Evolutionary conservation across 192 early-diverging fungal species (phyloP), one percentile per base, ranked within the genome.

Genomic region (Dimargaris cristalligena): DNA sequence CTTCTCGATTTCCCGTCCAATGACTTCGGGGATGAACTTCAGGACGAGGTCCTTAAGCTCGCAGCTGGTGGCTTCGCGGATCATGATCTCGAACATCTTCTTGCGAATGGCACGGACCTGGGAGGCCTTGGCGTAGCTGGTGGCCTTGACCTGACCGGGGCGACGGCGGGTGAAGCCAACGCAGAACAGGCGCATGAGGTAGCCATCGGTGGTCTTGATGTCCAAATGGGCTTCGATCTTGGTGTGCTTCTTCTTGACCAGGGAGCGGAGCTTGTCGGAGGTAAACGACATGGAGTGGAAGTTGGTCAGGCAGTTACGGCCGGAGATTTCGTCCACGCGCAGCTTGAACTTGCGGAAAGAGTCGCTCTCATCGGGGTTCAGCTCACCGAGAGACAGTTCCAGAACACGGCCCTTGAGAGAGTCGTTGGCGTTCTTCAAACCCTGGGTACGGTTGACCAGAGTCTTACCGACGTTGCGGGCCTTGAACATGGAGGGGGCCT

Each of bases 271-370:
- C 89, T 99, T 99, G 85, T 99, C 96, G 60, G 91, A 88, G 74
- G 96, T 97, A 78, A 99, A 91, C 80, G 91, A 87, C 93, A 99
- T 97, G 69, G 94, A 84, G 85, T 97, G 84, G 85, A 99, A 99
- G 86, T 93, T 94, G 86, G 96, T 99, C 60, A 99, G 84, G 80
- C 89, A 90, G 88, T 92, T 96, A 79, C 89, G 91, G 70, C 96
- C 96, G 65, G 86, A 82, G 70, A 99, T 84, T 75, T 99, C 94
- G 75, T 97, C 90, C 67, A 96, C 85, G 69, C 85, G 81, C 65
- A 99, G 87, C 80, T 91, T 86, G 75, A 99, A 77, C 87, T 99
- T 99, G 71, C 96, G 85, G 90, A 89, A 99, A 54, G 84, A 71
- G 72, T 90, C 85, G 65, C 92, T 86, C 70, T 87, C 86, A 60